A percentile compares a stretch with the other conserved stretches of the same genome.
Conservation (phyloP, 768 basidiomycete genomes). For the Leccinum barrowsii region DNA sequence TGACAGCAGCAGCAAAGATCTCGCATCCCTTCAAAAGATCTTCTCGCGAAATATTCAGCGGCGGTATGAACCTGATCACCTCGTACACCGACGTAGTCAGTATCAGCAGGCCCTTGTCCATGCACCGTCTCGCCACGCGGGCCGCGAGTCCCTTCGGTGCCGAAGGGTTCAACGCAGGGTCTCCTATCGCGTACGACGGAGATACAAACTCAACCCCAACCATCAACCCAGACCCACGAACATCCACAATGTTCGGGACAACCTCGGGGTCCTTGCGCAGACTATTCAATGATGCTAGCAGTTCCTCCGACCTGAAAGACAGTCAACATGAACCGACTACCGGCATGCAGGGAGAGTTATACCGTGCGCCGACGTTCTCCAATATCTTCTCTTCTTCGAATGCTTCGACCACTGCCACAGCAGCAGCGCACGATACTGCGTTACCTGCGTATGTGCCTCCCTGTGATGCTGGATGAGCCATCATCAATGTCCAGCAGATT, state of each 20-base stretch:
- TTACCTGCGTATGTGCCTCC: constrained; percentile 93
- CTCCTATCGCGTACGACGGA: constrained; percentile 51
- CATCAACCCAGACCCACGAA: constrained; percentile 91
- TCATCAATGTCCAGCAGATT: neutral
- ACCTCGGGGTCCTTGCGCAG: constrained; percentile 55
- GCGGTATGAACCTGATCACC: constrained; percentile 89
- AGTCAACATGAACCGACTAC: neutral
- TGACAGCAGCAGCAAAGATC: constrained; percentile 68
- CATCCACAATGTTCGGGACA: constrained; percentile 66
- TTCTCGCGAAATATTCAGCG: constrained; percentile 72
- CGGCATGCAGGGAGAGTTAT: constrained; percentile 11
- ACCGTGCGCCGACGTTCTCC: constrained; percentile 75
- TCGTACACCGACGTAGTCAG: constrained; percentile 89
- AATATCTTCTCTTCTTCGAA: constrained; percentile 80
- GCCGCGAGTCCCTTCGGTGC: constrained; percentile 57
- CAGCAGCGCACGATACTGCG: constrained; percentile 89
- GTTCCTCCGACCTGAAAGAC: constrained; percentile 58
- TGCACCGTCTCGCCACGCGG: constrained; percentile 72
- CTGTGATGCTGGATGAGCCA: constrained; percentile 33
- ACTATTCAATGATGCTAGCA: constrained; percentile 57
- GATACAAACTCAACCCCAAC: constrained; percentile 76
- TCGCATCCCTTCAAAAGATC: constrained; percentile 68
- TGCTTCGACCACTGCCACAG: constrained; percentile 72
- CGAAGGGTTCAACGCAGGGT: constrained; percentile 36
- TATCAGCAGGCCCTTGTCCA: constrained; percentile 82